A percentile compares a stretch with the other conserved stretches of the same genome.
Evolutionary conservation across 495 filamentous ascomycete genomes (phyloP).

Genomic region (Articulospora tetracladia): DNA sequence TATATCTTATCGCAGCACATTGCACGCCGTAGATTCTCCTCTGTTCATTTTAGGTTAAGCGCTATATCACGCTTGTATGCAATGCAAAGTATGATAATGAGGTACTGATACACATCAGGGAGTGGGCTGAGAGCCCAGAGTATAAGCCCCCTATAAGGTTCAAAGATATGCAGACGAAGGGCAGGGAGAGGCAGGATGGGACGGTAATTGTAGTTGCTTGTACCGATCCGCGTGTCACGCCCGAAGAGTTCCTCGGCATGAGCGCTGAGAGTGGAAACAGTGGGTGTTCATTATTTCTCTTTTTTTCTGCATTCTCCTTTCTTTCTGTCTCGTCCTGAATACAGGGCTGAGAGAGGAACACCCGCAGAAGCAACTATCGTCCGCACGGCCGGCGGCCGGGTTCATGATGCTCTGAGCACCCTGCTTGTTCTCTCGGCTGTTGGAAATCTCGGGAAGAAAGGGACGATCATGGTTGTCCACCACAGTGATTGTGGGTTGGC

Average conservation of each 20-base stretch:
- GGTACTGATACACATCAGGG: background rate
- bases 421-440: slow-evolving; percentile 18
- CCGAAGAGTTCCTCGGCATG: slow-evolving; percentile 21
- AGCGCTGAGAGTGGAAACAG: slow-evolving; percentile 7
- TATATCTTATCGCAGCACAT: too few relatives aligned
- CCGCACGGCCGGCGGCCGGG: slow-evolving; percentile 18
- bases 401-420: slow-evolving; percentile 16
- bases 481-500: slow-evolving; percentile 27
- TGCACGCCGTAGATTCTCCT: too few relatives aligned
- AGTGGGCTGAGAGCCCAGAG: slow-evolving; percentile 13
- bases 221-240: slow-evolving; percentile 18
- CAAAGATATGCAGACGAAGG: slow-evolving; percentile 23
- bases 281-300: background rate
- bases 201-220: slow-evolving; percentile 25
- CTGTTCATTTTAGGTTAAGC: too few relatives aligned
- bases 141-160: slow-evolving; percentile 19
- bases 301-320: background rate
- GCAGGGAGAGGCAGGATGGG: slow-evolving; percentile 21
- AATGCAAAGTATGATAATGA: background rate
- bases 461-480: slow-evolving; percentile 23
- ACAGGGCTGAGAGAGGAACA: background rate
- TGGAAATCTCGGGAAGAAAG: slow-evolving; percentile 22
- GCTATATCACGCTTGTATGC: too few relatives aligned
- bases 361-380: slow-evolving; percentile 24
- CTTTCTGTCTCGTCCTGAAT: background rate